Evolutionary conservation across 306 rosid species (phyloP).

Genomic region (Prunus mira): DNA sequence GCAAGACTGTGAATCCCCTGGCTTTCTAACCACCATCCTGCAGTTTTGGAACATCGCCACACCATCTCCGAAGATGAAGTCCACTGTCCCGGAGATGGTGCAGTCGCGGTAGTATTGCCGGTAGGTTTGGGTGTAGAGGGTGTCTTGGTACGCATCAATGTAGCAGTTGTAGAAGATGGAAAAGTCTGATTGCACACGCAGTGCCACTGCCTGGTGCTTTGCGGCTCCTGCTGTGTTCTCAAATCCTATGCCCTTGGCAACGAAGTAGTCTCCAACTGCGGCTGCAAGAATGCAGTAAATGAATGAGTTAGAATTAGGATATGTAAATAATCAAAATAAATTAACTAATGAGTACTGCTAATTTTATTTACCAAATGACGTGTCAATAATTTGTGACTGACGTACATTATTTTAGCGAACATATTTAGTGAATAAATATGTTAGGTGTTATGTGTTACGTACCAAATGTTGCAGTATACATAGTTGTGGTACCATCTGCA

Average conservation of each 20-base stretch:
- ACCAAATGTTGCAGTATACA: conserved; percentile 64
- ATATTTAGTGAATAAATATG: neutral
- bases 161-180: conserved; percentile 49
- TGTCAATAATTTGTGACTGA: too few species aligned
- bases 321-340: neutral
- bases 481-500: conserved; percentile 42
- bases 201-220: conserved; percentile 56
- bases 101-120: conserved; percentile 63
- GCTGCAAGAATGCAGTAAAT: conserved; percentile 5
- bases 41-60: conserved; percentile 39
- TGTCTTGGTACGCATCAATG: conserved; percentile 58
- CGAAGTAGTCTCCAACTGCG: conserved; percentile 13
- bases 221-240: conserved; percentile 54
- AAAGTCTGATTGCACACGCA: conserved; percentile 46
- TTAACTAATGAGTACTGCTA: neutral
- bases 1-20: neutral
- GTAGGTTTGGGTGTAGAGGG: conserved; percentile 42
- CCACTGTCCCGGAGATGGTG: conserved; percentile 41
- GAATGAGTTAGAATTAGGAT: neutral
- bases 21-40: neutral
- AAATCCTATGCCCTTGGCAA: conserved; percentile 1
- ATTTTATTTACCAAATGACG: too few species aligned
- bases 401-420: too few species aligned
- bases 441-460: conserved; percentile 11
- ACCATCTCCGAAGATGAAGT: conserved; percentile 55